A percentile compares a stretch with the other conserved stretches of the same genome.
Conservation (phyloP, 2,329 filamentous ascomycete species). For the Elsinoe batatas region DNA sequence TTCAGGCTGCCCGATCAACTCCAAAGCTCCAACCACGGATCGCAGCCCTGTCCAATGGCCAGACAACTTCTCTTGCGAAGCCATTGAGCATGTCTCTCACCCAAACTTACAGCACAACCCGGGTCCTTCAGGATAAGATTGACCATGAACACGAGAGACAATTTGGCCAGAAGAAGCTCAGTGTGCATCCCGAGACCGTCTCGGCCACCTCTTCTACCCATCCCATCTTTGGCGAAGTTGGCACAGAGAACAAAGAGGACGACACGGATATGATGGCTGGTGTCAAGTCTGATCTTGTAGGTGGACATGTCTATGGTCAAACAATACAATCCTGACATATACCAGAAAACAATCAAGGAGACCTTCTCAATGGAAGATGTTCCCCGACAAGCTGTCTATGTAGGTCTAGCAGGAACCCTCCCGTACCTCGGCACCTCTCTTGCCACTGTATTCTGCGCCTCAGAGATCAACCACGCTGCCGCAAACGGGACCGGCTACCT, state of each 20-base stretch:
- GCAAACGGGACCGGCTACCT: conserved; percentile 52
- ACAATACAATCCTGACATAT: not conserved
- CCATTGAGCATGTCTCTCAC: conserved; percentile 24
- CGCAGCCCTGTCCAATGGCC: conserved; percentile 29
- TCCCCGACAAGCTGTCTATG: conserved; percentile 38
- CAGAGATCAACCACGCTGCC: conserved; percentile 64
- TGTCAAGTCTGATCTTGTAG: conserved; percentile 30
- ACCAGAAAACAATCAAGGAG: conserved; percentile 38
- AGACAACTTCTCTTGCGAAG: conserved; percentile 25
- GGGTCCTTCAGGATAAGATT: conserved; percentile 34
- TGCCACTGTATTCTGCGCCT: conserved; percentile 71
- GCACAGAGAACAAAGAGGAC: conserved; percentile 22
- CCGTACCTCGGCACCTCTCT: conserved; percentile 73
- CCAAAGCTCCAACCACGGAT: conserved; percentile 34
- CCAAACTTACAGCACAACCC: conserved; percentile 15
- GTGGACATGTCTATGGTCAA: not conserved
- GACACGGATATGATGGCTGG: conserved; percentile 39
- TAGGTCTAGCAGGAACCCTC: conserved; percentile 42
- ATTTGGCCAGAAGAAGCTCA: conserved; percentile 46
- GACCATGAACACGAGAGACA: conserved; percentile 49
- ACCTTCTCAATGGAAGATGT: conserved; percentile 40
- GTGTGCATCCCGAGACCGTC: conserved; percentile 51
- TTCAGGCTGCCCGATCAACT: conserved; percentile 13
- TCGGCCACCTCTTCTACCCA: conserved; percentile 45
- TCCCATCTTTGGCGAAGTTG: conserved; percentile 32